Evolutionary conservation across 257 asterid species (phyloP).

Genomic region (Petunia axillaris): DNA sequence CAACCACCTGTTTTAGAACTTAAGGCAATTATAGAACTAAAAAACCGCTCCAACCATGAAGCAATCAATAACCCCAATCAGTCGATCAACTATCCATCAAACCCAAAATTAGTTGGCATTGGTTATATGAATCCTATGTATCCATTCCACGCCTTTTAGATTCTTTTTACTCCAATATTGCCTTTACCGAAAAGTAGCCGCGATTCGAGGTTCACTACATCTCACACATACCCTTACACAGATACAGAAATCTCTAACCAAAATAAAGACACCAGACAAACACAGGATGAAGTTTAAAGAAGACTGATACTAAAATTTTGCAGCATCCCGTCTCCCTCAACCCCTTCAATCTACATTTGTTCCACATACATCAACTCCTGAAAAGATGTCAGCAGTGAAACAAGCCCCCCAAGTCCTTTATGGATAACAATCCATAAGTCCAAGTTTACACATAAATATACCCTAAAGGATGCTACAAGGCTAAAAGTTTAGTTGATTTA

Average conservation of each 20-base stretch:
- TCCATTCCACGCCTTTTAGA: neutral
- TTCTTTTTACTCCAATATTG: neutral
- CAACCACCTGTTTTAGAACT: neutral
- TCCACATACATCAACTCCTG: neutral
- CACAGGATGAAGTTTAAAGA: neutral
- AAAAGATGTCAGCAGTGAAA: neutral
- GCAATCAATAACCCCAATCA: neutral
- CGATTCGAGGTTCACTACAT: neutral
- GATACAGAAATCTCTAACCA: neutral
- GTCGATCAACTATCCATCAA: slow-evolving; percentile 2
- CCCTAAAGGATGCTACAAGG: neutral
- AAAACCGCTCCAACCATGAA: neutral
- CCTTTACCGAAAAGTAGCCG: neutral
- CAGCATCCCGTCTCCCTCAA: neutral
- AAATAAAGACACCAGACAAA: neutral
- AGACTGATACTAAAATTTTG: neutral
- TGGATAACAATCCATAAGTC: neutral
- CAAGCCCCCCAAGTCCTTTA: neutral
- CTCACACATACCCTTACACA: neutral
- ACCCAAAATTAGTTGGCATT: neutral
- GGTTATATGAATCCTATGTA: neutral
- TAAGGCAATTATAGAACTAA: no score
- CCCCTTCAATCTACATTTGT: neutral
- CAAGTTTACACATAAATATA: neutral
- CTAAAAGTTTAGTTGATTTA: neutral